Percentiles rank a stretch among this genome's conserved stretches.
These are phyloP conservation scores for Solioccasus polychromus DNA, from an alignment of 768 basidiomycete species.

Conservation along the genomic window DNA sequence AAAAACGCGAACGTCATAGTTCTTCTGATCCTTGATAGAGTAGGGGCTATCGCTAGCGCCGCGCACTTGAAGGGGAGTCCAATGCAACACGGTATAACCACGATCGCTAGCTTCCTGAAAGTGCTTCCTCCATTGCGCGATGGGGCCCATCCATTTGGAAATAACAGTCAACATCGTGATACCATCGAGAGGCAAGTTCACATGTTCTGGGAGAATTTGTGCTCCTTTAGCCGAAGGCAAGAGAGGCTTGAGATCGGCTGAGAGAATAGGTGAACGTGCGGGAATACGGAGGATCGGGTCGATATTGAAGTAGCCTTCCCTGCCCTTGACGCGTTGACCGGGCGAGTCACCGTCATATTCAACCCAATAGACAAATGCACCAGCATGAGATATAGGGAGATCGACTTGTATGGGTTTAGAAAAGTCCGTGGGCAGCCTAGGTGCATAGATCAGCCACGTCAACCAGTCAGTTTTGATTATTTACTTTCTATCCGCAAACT, in stretches of 20 bases:
- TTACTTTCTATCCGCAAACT: conserved; percentile 73
- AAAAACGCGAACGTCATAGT: conserved; percentile 79
- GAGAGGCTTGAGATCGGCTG: conserved; percentile 48
- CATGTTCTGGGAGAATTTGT: conserved; percentile 44
- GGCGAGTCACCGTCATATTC: conserved; percentile 73
- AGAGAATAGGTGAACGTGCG: conserved; percentile 72
- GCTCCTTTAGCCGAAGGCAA: conserved; percentile 52
- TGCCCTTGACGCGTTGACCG: conserved; percentile 69
- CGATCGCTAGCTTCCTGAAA: conserved; percentile 82
- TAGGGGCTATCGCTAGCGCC: conserved; percentile 92
- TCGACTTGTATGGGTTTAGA: conserved; percentile 92
- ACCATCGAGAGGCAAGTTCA: conserved; percentile 82
- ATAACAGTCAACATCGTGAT: conserved; percentile 87
- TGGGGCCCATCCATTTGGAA: conserved; percentile 97
- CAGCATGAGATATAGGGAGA: conserved; percentile 93
- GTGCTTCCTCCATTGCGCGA: conserved; percentile 72
- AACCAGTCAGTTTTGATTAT: conserved; percentile 19
- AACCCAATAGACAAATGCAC: conserved; percentile 93
- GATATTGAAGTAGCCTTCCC: conserved; percentile 94
- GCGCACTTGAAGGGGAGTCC: conserved; percentile 89
- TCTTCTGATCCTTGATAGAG: conserved; percentile 84
- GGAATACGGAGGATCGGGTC: conserved; percentile 84
- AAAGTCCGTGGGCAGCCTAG: conserved; percentile 79
- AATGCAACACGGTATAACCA: conserved; percentile 98
- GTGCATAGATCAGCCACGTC: conserved; percentile 14